Base-by-base conservation (phyloP, 1,139 yeast genomes). In the Candida glucosophila region DNA sequence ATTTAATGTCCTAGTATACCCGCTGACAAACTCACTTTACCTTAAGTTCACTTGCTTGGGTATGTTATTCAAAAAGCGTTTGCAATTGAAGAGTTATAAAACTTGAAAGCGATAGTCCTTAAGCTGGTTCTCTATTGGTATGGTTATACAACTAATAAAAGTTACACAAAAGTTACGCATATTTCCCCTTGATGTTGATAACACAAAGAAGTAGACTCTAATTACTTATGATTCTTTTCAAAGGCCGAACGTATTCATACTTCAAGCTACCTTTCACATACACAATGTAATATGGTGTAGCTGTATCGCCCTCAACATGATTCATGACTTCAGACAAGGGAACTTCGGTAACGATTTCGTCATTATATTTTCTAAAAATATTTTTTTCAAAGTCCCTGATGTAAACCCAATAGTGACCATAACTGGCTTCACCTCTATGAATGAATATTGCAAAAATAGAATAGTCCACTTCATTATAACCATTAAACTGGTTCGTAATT, bases 331-430 rank as follows among this genome's bases (percentile, higher is more conserved):
- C 95, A 6, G 69, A 63, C 5, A 64, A 63, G 0, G 77, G 67
- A 1, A 82, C 95, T 39, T 80, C 94, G 1, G 85, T 75, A 12
- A 90, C 93, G 9, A 70, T 67, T 44, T 90, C 97, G 54, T 90
- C 98, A 44, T 90, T 90, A 51, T 90, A 90, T 59, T 83, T 88
- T 33, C 96, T 63, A 70, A 76, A 90, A 17, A 80, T 58, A 23
- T 71, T 69, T 11, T 66, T 61, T 35, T 67, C 67, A 8, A 77
- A 73, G 49, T 90, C 97, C 35, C 72, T 73, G 34, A 90, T 88
- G 47, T 88, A 90, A 10, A 88, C 73, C 96, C 97, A 90, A 49
- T 90, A 90, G 52, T 90, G 98, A 3, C 98, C 98, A 45, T 82
- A 88, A 30, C 86, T 77, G 2, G 95, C 98, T 43, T 86, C 94